A percentile compares a stretch with the other conserved stretches of the same genome.
phyloP scores from a whole-genome alignment of 805 yeast species.

The Saturnispora dispora region DNA sequence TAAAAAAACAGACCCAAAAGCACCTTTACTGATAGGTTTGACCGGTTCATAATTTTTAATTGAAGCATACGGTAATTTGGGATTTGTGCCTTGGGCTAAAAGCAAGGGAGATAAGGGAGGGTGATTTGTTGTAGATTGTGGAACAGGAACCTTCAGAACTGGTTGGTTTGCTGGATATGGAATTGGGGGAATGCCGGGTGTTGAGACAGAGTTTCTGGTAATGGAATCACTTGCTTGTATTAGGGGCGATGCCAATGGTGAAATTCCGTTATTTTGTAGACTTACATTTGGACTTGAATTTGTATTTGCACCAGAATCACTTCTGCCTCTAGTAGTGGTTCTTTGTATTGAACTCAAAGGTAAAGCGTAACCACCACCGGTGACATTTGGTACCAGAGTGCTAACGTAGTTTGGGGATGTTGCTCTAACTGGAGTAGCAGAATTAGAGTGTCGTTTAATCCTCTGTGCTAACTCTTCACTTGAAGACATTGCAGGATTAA shows the following conservation, averaged over 20 bases:
- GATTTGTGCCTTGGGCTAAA: constrained; percentile 49
- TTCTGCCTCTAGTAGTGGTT: constrained; percentile 28
- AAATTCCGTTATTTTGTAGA: background rate
- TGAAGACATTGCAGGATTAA: background rate
- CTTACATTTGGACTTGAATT: constrained; percentile 29
- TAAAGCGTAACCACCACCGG: constrained; percentile 33
- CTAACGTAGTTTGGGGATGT: constrained; percentile 38
- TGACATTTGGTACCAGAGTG: background rate
- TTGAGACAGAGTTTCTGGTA: background rate
- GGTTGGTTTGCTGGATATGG: background rate
- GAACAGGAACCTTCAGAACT: background rate
- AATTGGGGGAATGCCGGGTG: background rate
- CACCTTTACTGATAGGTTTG: constrained; percentile 93
- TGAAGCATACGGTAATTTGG: constrained; percentile 45
- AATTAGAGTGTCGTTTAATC: constrained; percentile 7
- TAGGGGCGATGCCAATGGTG: constrained; percentile 42
- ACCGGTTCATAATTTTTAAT: constrained; percentile 83
- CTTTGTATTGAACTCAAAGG: constrained; percentile 58
- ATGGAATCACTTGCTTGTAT: constrained; percentile 19
- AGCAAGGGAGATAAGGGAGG: constrained; percentile 77
- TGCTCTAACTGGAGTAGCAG: constrained; percentile 16
- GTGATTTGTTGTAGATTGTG: constrained; percentile 25
- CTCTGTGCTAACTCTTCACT: constrained; percentile 5
- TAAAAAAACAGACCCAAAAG: constrained; percentile 90
- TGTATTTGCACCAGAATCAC: constrained; percentile 24